Evolutionary conservation across 1,139 yeast species (phyloP), one percentile per base, ranked within the genome.

Genomic region (Yamadazyma dushanensis): DNA sequence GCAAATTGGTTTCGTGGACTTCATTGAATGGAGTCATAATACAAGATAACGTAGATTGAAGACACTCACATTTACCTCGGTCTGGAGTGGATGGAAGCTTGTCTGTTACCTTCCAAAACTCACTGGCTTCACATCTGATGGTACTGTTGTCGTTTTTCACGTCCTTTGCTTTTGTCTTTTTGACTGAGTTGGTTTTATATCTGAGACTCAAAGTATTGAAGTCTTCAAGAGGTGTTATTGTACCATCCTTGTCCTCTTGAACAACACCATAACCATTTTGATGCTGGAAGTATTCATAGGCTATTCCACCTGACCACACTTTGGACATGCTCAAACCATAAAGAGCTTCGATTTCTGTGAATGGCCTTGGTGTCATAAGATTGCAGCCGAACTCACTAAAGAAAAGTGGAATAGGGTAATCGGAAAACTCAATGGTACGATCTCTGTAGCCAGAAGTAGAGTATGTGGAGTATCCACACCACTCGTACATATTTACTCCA

Each of bases 301-400:
- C 67, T 26, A 66, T 56, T 2, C 71, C 73, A 1, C 73, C 73
- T 3, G 70, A 63, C 71, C 71, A 66, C 5, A 65, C 66, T 26
- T 56, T 54, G 3, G 61, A 39, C 73, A 66, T 66, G 4, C 57
- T 50, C 21, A 54, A 41, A 1, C 70, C 67, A 39, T 54, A 66
- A 13, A 66, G 41, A 4, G 66, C 65, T 37, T 64, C 71, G 11
- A 66, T 56, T 38, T 66, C 70, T 3, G 82, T 76, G 46, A 78
- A 78, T 1, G 83, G 83, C 35, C 84, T 61, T 17, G 82, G 82
- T 37, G 68, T 58, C 13, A 67, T 62, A 3, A 49, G 43, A 47
- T 78, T 78, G 52, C 85, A 79, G 5, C 84, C 84, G 59, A 71
- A 78, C 46, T 78, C 85, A 36, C 82, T 76, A 51, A 78, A 77